Conservation (phyloP, 495 filamentous ascomycete genomes). For the Penicillium steckii region DNA sequence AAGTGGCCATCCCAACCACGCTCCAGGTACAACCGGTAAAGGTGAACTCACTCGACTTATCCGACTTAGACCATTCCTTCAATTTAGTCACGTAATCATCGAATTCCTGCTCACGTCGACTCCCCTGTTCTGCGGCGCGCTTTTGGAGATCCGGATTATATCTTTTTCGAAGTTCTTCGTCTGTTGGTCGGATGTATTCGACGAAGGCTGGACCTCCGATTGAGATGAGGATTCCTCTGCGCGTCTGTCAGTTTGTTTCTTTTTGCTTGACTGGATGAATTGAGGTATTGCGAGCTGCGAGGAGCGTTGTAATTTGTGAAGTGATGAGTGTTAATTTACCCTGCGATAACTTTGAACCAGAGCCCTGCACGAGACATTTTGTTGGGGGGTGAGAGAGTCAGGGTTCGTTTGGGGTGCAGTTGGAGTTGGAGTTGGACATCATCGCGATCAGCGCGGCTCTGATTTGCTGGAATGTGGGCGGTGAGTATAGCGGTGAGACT, state of each 20-base stretch:
- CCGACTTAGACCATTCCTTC: constrained; percentile 85
- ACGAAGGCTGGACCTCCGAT: constrained; percentile 85
- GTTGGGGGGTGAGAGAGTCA: constrained; percentile 1
- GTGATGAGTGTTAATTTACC: constrained; percentile 35
- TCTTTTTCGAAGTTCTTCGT: constrained; percentile 87
- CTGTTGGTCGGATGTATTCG: constrained; percentile 76
- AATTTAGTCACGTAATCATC: constrained; percentile 79
- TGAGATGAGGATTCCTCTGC: constrained; percentile 64
- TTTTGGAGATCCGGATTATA: constrained; percentile 94
- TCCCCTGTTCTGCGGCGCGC: constrained; percentile 70
- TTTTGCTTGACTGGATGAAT: neutral
- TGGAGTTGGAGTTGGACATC: constrained; percentile 8
- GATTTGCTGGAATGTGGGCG: constrained; percentile 10
- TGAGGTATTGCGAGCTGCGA: neutral
- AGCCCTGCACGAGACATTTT: constrained; percentile 51
- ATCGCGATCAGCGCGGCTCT: constrained; percentile 22
- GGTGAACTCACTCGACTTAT: constrained; percentile 69
- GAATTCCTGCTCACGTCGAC: constrained; percentile 76
- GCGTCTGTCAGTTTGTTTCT: constrained; percentile 7
- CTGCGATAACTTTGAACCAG: constrained; percentile 54
- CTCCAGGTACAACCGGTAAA: too few species aligned
- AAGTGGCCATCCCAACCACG: too few species aligned
- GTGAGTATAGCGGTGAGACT: constrained; percentile 8
- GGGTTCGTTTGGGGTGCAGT: neutral
- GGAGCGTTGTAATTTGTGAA: neutral